phyloP scores from a whole-genome alignment of 805 yeast species.

The Candida maris region DNA sequence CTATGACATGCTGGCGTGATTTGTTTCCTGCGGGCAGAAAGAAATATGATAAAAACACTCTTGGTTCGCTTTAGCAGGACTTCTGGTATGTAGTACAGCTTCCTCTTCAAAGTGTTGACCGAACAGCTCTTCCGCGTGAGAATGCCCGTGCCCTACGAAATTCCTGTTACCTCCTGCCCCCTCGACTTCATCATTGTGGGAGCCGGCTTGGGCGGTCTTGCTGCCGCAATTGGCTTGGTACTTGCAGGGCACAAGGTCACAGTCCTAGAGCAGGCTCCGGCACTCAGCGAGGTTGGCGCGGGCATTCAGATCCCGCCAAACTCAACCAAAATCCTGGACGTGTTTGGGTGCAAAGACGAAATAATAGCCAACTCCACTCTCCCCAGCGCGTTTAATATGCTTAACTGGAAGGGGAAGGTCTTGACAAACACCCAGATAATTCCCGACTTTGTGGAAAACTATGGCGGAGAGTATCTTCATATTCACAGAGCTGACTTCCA shows the following conservation, averaged over 20 bases:
- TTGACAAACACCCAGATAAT: slow-evolving; percentile 9
- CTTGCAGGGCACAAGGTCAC: slow-evolving; percentile 10
- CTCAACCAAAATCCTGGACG: slow-evolving; percentile 13
- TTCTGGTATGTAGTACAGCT: no score
- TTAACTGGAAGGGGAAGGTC: slow-evolving; percentile 12
- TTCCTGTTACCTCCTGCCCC: slow-evolving; percentile 9
- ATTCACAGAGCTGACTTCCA: slow-evolving; percentile 18
- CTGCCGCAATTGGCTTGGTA: slow-evolving; percentile 7
- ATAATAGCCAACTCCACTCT: slow-evolving; percentile 8
- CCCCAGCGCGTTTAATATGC: slow-evolving; percentile 11
- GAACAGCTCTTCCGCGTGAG: no score
- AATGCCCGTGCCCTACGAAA: slow-evolving; percentile 6
- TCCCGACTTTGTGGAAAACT: slow-evolving; percentile 12
- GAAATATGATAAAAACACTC: no score
- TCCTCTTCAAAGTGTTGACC: no score
- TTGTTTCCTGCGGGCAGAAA: no score
- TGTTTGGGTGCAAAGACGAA: slow-evolving; percentile 9
- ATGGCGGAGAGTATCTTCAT: slow-evolving; percentile 13
- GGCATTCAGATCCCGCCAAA: slow-evolving; percentile 15
- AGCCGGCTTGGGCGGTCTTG: slow-evolving; percentile 10
- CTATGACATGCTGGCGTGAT: no score
- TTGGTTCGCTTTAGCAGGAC: no score
- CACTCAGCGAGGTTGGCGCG: slow-evolving; percentile 9
- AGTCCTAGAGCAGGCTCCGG: slow-evolving; percentile 7
- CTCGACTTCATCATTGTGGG: slow-evolving; percentile 7